These are phyloP conservation scores for Pinus taeda DNA, from an alignment of 75 land plant species.

Conservation along the genomic window DNA sequence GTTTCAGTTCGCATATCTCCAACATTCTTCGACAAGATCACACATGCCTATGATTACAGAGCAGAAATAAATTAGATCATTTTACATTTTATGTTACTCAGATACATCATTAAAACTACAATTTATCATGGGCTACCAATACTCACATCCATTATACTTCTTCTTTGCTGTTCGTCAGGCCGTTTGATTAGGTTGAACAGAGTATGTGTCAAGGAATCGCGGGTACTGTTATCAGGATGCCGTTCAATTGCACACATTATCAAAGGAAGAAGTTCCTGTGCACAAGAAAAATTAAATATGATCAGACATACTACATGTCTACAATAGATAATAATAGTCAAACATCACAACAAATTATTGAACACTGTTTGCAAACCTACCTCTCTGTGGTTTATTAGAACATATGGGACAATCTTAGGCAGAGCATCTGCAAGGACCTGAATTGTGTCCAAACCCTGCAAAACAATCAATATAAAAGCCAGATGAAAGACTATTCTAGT, in stretches of 20 bases:
- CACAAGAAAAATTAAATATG: background rate
- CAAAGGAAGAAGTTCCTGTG: constrained; percentile 93
- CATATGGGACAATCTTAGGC: constrained; percentile 99
- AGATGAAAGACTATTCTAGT: background rate
- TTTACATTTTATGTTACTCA: background rate
- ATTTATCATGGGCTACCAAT: background rate
- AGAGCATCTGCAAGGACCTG: constrained; percentile 91
- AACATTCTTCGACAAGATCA: constrained; percentile 80
- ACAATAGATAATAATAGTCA: background rate
- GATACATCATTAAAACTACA: background rate
- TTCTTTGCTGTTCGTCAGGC: constrained; percentile 91
- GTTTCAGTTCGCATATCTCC: constrained; percentile 92
- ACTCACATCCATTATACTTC: constrained; percentile 97
- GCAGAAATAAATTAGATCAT: background rate
- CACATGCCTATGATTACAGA: constrained; percentile 71
- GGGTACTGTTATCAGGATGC: constrained; percentile 77
- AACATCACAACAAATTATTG: background rate
- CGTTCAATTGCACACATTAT: constrained; percentile 99
- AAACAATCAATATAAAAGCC: constrained; percentile 1
- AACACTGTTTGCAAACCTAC: constrained; percentile 27
- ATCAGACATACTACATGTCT: background rate
- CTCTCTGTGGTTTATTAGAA: constrained; percentile 95
- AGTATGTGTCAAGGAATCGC: constrained; percentile 93
- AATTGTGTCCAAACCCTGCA: constrained; percentile 79
- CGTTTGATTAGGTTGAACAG: constrained; percentile 93